Base-by-base conservation (phyloP, 2,329 filamentous ascomycete species). In the Neurospora sp. region DNA sequence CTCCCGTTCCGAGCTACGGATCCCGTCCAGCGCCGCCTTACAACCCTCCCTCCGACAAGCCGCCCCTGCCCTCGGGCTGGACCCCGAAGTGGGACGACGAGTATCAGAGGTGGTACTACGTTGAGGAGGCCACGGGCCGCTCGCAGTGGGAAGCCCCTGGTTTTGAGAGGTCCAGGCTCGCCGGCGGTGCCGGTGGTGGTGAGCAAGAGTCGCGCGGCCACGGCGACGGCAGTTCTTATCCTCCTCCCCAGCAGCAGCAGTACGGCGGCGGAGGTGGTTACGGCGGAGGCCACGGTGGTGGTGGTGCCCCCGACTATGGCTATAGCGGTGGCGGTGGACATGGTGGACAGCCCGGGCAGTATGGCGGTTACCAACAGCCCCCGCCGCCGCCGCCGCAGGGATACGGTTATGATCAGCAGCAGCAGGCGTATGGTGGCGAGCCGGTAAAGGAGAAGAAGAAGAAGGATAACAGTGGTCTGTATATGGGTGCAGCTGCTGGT, bases 401-500 rank as follows among this genome's bases (percentile, higher is more conserved):
- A 2, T 70, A 75, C 43, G 68, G 69, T 28, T 36, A 62, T 62
- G 52, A 10, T 28, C 52, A 62, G 52, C 38, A 67, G 67, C 43
- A 62, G 52, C 38, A 67, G 67, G 67, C 23, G 17, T 62, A 69
- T 41, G 17, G 65, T 36, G 23, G 67, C 67, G 70, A 69, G 11
- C 66, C 78, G 41, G 73, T 79, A 69, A 77, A 82, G 62, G 76
- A 80, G 72, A 78, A 81, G 73, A 77, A 79, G 69, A 79, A 80
- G 66, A 81, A 82, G 66, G 82, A 83, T 36, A 82, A 81, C 69
- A 83, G 83, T 41, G 83, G 84, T 74, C 81, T 87, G 74, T 77
- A 89, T 23, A 80, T 86, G 43, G 87, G 83, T 28, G 88, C 84
- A 68, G 85, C 85, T 6, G 88, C 83, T 62, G 88, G 88, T 75